Percentiles rank a stretch among this genome's conserved stretches.
These are phyloP conservation scores for Cystoisospora suis DNA, from an alignment of 169 alveolate species.

Conservation along the genomic window DNA sequence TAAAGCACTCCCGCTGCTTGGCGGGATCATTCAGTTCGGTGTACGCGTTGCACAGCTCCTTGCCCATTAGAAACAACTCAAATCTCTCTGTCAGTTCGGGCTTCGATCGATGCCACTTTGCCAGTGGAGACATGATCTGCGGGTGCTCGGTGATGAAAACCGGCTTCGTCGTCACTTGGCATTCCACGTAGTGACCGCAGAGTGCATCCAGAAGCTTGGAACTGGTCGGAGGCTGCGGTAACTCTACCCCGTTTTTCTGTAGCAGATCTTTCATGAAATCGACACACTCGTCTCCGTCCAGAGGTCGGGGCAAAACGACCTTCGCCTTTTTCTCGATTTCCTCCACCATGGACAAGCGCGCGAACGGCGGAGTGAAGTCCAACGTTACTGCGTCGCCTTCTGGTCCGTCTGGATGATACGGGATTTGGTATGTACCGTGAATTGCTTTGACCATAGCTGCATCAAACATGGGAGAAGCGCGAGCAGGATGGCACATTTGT, in stretches of 20 bases:
- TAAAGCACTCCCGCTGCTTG: constrained; percentile 92
- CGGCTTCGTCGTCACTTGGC: constrained; percentile 87
- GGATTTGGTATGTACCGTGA: constrained; percentile 92
- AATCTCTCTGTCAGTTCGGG: constrained; percentile 95
- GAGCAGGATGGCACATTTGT: no score
- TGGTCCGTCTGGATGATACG: constrained; percentile 96
- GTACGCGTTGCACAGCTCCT: constrained; percentile 98
- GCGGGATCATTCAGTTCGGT: constrained; percentile 99
- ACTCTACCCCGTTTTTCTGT: constrained; percentile 81
- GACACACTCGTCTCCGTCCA: constrained; percentile 62
- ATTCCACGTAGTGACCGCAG: constrained; percentile 91
- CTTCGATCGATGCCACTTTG: constrained; percentile 93
- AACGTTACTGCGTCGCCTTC: constrained; percentile 89
- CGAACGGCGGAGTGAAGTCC: constrained; percentile 98
- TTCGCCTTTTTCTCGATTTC: constrained; percentile 70
- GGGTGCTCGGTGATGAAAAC: constrained; percentile 98
- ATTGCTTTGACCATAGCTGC: constrained; percentile 79
- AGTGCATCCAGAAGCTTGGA: constrained; percentile 89
- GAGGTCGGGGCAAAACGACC: constrained; percentile 63
- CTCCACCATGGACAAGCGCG: constrained; percentile 70
- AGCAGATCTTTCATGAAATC: constrained; percentile 73
- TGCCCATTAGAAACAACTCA: constrained; percentile 96
- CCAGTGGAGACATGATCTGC: constrained; percentile 98
- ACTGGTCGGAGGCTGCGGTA: constrained; percentile 86
- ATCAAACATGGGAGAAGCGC: not conserved